Base-by-base conservation (phyloP, 2,329 filamentous ascomycete genomes). In the Hypomyces rosellus region DNA sequence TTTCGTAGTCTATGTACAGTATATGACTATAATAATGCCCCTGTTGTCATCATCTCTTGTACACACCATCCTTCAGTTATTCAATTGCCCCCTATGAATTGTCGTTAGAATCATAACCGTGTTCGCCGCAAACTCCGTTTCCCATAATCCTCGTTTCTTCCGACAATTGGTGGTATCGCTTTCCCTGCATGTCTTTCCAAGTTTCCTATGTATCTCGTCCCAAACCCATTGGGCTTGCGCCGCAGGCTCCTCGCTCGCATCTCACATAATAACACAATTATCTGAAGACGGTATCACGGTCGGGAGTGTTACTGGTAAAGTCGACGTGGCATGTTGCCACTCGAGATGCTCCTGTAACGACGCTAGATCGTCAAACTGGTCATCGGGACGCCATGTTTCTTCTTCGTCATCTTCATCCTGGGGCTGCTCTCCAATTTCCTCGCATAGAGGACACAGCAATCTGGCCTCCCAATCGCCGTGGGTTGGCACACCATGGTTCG, bases 391-490 rank as follows among this genome's bases (percentile, higher is more conserved):
- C 46, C 74, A 67, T 34, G 71, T 60, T 42, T 78, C 76, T 54
- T 77, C 76, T 39, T 79, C 76, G 54, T 74, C 75, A 51, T 77
- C 74, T 39, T 68, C 61, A 39, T 72, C 69, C 48, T 66, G 66
- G 9, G 70, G 67, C 41, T 62, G 60, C 34, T 72, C 69, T 25
- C 72, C 71, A 49, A 74, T 76, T 43, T 76, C 73, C 55, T 82
- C 80, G 63, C 80, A 83, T 54, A 74, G 78, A 2, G 78, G 77
- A 51, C 80, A 82, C 33, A 77, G 59, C 13, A 81, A 60, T 14
- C 71, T 65, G 3, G 77, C 73, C 51, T 72, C 69, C 74, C 76
- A 82, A 55, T 76, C 76, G 41, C 75, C 74, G 8, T 65, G 62
- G 15, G 65, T 62, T 3, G 78, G 78, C 33, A 74, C 68, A 25